These are phyloP conservation scores for Quercus tomentella DNA, from an alignment of 331 rosid species.

Conservation along the genomic window DNA sequence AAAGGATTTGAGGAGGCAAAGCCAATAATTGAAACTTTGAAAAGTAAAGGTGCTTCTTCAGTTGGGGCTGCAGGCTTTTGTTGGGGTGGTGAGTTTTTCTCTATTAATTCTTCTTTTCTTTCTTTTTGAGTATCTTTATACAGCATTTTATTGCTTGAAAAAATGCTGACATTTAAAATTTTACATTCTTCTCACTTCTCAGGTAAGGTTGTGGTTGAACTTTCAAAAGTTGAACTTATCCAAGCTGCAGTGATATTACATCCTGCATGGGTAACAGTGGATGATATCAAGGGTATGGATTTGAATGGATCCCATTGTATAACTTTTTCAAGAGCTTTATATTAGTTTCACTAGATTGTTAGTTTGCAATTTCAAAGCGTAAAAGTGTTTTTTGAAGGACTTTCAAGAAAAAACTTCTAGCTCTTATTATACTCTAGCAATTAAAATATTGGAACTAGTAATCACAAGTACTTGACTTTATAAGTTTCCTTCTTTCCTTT, in stretches of 20 bases:
- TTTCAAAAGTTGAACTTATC: constrained; percentile 43
- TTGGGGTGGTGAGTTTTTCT: constrained; percentile 65
- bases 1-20: constrained; percentile 53
- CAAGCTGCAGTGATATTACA: constrained; percentile 59
- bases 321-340: not conserved
- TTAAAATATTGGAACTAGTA: no score
- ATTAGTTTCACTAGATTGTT: not conserved
- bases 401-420: not conserved
- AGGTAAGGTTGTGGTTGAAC: constrained; percentile 75
- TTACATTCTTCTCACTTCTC: constrained; percentile 5
- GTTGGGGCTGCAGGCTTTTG: constrained; percentile 72
- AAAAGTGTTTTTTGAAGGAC: not conserved
- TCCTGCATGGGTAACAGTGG: constrained; percentile 53
- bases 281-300: constrained; percentile 67
- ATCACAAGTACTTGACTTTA: no score
- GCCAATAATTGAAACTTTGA: constrained; percentile 52
- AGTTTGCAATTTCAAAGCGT: not conserved
- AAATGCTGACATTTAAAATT: not conserved
- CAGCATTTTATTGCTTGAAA: not conserved
- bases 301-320: not conserved
- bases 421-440: not conserved
- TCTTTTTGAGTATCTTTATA: not conserved
- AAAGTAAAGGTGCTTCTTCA: constrained; percentile 52
- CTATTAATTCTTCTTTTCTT: not conserved
- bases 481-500: no score